A percentile compares a stretch with the other conserved stretches of the same genome.
These are phyloP conservation scores for Lojkania enalia DNA, from an alignment of 2,329 filamentous ascomycete species.

Conservation along the genomic window DNA sequence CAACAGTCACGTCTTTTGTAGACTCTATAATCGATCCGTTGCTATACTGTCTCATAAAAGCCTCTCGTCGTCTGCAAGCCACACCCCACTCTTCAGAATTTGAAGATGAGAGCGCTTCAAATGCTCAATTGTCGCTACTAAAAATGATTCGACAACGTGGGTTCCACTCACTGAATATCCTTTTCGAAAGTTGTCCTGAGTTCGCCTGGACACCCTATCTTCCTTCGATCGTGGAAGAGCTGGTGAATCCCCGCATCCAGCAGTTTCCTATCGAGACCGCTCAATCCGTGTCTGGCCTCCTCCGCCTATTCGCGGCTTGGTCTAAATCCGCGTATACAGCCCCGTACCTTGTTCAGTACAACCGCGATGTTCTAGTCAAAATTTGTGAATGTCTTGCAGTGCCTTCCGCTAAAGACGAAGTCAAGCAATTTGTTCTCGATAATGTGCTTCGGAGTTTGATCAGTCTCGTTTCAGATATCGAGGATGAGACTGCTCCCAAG, in stretches of 20 bases:
- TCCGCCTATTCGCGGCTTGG: conserved; percentile 83
- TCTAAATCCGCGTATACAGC: conserved; percentile 68
- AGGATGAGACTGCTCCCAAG: conserved; percentile 24
- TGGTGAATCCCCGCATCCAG: conserved; percentile 75
- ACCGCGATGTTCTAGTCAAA: conserved; percentile 63
- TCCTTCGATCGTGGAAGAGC: conserved; percentile 69
- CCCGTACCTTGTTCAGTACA: conserved; percentile 68
- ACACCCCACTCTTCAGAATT: conserved; percentile 42
- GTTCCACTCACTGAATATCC: conserved; percentile 78
- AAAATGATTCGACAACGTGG: conserved; percentile 70
- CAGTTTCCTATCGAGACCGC: conserved; percentile 83
- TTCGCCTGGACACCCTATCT: conserved; percentile 76
- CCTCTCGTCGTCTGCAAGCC: conserved; percentile 52
- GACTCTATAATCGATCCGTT: conserved; percentile 73
- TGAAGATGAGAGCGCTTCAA: conserved; percentile 25
- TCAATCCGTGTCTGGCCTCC: conserved; percentile 81
- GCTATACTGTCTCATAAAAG: conserved; percentile 76
- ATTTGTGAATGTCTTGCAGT: conserved; percentile 73
- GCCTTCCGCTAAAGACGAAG: conserved; percentile 78
- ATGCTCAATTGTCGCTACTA: conserved; percentile 58
- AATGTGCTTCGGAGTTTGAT: conserved; percentile 64
- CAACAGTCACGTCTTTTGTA: conserved; percentile 69
- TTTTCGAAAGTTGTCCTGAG: conserved; percentile 73
- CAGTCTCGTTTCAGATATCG: conserved; percentile 19
- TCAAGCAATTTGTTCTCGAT: conserved; percentile 78